Evolutionary conservation across 768 basidiomycete genomes (phyloP), one percentile per base, ranked within the genome.

Genomic region (Calocybe cyanea): DNA sequence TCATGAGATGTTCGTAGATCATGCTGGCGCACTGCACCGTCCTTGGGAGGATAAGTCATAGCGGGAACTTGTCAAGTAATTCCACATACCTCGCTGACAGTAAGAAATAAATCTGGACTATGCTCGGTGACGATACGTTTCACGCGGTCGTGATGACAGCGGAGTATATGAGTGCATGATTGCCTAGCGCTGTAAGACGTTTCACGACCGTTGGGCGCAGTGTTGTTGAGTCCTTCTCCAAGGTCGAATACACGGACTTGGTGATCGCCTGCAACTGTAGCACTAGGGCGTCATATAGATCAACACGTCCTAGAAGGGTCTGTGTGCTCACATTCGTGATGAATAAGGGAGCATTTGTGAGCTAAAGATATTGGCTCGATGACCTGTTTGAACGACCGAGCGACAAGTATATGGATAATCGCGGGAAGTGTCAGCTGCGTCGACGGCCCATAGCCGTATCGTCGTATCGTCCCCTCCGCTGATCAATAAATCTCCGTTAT

Each of bases 1-100:
- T 63, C 63, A 62, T 94, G 87, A 11, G 73, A 64, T 8, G 75
- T 75, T 41, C 92, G 72, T 35, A 94, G 64, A 59, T 95, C 92
- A 60, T 94, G 92, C 58, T 93, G 91, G 19, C 92, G 77, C 8
- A 93, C 90, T 21, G 83, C 76, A 3, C 89, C 91, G 64, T 95
- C 92, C 85, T 92, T 57, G 24, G 21, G 14, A 33, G 1, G 7
- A 13, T 20, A 11, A 31, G 31, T 7, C 30, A 20, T 17, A 13
- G 3, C 4, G 18, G 23, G 13, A 41, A 9, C 28, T 11, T n/a
- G 30, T 42, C 18, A 23, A 17, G 30, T 36, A 17, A 24, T 25
- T 11, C 6, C 6, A 61, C 74, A 24, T 41, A 84, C 87, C 76
- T 90, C 87, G n/a, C 79, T 74, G n/a, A 87, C 83, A 0, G 88